Evolutionary conservation across 148 eudicot genomes (phyloP), one percentile per base, ranked within the genome.

Genomic region (Polygonum aviculare): DNA sequence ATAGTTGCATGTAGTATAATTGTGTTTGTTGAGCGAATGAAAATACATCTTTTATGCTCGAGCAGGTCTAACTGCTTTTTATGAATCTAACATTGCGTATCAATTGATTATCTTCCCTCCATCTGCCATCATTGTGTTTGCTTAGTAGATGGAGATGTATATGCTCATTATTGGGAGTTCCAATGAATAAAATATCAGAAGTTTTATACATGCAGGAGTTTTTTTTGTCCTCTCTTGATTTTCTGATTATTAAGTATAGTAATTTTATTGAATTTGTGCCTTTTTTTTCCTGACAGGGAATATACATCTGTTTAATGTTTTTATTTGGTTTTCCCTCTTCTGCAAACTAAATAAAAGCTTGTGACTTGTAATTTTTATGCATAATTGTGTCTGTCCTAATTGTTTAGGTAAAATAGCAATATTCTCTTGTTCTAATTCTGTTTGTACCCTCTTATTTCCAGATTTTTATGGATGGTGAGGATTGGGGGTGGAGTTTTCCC

Each of bases 401-500:
- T 16, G 18, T 3, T 62, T 18, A 57, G 39, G 1, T 62, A 62
- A 12, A 12, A 36, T 15, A 35, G 16, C 21, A 15, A 15, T 67
- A 14, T 67, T 6, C n/a, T 38, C 18, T 67, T 67, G 38, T 67
- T 67, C 19, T 35, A 36, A 67, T 67, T 21, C 72, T 67, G 38
- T 36, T 4, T 15, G 16, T 67, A 67, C 38, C 72, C 45, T 16
- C 44, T 36, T 38, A 12, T 36, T 74, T 60, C 73, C 79, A 95
- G 98, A 69, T 95, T 95, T 85, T 84, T 95, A 81, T 95, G 98
- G 98, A 95, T 95, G 98, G 98, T 95, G 73, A 88, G 98, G 82
- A 92, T 95, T 80, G 98, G 98, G 77, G 98, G 98, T 57, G 96
- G 97, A 51, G 98, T 95, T 54, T 95, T 90, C 75, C 98, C 98